Evolutionary conservation across 1,139 yeast genomes (phyloP).

Genomic region (Arxiozyma bovina): DNA sequence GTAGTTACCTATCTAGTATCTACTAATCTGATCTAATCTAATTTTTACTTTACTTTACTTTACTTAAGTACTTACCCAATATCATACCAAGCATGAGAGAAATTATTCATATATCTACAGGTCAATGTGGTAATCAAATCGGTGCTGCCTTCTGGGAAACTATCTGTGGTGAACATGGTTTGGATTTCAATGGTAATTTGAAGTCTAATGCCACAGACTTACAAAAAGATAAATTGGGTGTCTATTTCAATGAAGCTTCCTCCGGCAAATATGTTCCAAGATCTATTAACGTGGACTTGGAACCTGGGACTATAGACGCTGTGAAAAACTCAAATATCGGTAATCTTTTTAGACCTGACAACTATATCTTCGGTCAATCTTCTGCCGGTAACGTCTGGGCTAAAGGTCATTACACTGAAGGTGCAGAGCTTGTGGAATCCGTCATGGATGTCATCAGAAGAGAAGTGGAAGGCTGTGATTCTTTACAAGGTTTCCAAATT

Average conservation of each 20-base stretch:
- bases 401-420: conserved; percentile 92
- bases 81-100: conserved; percentile 40
- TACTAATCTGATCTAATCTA: not conserved
- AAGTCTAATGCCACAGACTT: conserved; percentile 54
- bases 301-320: conserved; percentile 86
- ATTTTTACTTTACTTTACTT: too few species aligned
- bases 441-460: conserved; percentile 85
- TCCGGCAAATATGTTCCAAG: conserved; percentile 88
- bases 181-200: conserved; percentile 74
- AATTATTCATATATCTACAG: conserved; percentile 87
- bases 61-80: not conserved
- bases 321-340: conserved; percentile 73
- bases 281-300: conserved; percentile 84
- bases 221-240: conserved; percentile 39
- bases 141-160: conserved; percentile 99
- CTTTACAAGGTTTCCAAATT: conserved; percentile 89
- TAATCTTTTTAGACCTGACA: conserved; percentile 82
- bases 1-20: too few species aligned
- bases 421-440: conserved; percentile 85
- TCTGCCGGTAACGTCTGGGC: conserved; percentile 97
- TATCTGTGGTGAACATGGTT: conserved; percentile 92
- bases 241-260: conserved; percentile 58
- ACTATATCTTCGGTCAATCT: conserved; percentile 79
- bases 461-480: conserved; percentile 88
- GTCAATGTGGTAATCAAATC: conserved; percentile 99